Evolutionary conservation across 176 grass and related monocot genomes (phyloP), one percentile per base, ranked within the genome.

Genomic region (Juncus inflexus): DNA sequence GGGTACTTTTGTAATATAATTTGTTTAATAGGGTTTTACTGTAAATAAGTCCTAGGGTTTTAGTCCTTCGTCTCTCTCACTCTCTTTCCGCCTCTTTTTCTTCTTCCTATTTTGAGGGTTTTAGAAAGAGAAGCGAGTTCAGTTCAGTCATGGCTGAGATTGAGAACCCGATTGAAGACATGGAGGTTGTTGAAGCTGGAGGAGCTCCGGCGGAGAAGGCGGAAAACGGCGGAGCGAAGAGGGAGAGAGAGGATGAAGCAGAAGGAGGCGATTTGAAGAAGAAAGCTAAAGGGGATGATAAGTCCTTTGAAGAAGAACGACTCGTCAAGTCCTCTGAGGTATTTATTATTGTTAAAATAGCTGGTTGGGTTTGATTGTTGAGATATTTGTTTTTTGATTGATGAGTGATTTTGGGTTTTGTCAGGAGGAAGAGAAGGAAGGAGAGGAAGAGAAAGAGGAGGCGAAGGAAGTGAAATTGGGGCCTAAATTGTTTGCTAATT

Each of bases 401-500:
- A 28, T 28, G 19, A 28, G 19, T 28, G 19, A 28, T 28, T 28
- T 28, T 28, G 19, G 19, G 19, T 28, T 28, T 35, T 12, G 37
- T 35, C 19, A 65, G 58, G 56, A 74, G 28, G 64, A 63, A 28
- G 50, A 52, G 16, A 28, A 35, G 57, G 63, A 70, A 36, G n/a
- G 54, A 52, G 50, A 37, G 14, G 62, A 8, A 3, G 77, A 79
- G 37, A 73, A 42, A 37, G 14, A 42, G n/a, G 63, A 81, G 19
- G 50, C 37, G 42, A 76, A 63, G 60, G 64, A 65, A 45, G 95
- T 80, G 47, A 90, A 77, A 15, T 7, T 99, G 52, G 95, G 95
- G 6, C 89, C 95, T 2, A 99, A 92, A 74, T 82, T 82, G 75
- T 99, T 99, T 62, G 58, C 52, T 66, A 63, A 82, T 39, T 62